Percentiles rank a stretch among this genome's conserved stretches.
These are phyloP conservation scores for Gloeophyllum trabeum DNA, from an alignment of 768 basidiomycete genomes.

Conservation along the genomic window DNA sequence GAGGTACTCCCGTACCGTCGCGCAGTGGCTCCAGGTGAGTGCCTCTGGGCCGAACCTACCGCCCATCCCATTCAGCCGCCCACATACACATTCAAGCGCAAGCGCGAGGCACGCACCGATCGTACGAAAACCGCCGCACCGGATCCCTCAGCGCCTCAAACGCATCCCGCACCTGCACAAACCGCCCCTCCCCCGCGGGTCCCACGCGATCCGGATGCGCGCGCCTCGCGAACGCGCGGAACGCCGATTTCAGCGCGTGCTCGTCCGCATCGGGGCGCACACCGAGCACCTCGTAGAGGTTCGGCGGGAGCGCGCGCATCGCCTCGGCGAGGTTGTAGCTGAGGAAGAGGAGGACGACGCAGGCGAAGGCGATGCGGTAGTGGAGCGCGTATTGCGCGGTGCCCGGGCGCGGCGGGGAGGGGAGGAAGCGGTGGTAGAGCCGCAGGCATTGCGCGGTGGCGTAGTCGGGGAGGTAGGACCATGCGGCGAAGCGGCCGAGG, in stretches of 20 bases:
- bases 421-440: constrained; percentile 28
- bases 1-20: constrained; percentile 62
- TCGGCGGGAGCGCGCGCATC: constrained; percentile 45
- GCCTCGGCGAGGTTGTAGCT: constrained; percentile 52
- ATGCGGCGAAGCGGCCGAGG: constrained; percentile 41
- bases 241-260: constrained; percentile 54
- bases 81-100: neutral
- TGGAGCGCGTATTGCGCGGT: constrained; percentile 32
- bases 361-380: constrained; percentile 50
- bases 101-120: constrained; percentile 39
- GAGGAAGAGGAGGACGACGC: constrained; percentile 57
- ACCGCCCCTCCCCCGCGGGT: constrained; percentile 43
- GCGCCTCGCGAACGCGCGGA: constrained; percentile 61
- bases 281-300: constrained; percentile 70
- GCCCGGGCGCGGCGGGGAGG: constrained; percentile 30
- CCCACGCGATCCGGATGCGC: constrained; percentile 74
- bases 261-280: constrained; percentile 57
- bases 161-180: constrained; percentile 61
- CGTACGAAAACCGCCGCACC: constrained; percentile 73
- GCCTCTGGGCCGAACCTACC: constrained; percentile 71
- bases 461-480: constrained; percentile 58
- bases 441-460: constrained; percentile 40
- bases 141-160: constrained; percentile 77
- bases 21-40: constrained; percentile 53
- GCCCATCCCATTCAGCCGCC: neutral